phyloP scores from a whole-genome alignment of 192 early-diverging fungal species.

The Jimgerdemannia flammicorona region DNA sequence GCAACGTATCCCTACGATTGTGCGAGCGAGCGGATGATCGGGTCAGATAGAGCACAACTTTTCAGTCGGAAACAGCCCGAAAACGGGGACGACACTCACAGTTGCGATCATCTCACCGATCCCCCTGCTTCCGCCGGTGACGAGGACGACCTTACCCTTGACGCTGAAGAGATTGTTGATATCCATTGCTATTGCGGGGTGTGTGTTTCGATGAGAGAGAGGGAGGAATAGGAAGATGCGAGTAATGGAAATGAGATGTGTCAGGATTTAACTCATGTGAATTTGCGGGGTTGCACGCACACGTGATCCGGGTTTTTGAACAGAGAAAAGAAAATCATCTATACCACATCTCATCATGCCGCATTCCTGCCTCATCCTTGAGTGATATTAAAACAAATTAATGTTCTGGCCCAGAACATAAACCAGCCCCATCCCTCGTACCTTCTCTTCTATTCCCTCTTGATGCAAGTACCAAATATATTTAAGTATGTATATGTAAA shows the following conservation, averaged over 20 bases:
- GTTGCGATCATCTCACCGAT: conserved; percentile 54
- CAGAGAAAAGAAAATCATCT: too few relatives aligned
- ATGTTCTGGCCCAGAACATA: too few relatives aligned
- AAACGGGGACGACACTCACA: conserved; percentile 12
- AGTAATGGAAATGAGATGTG: neutral
- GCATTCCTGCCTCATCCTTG: too few relatives aligned
- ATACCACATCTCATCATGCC: too few relatives aligned
- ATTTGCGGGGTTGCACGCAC: too few relatives aligned
- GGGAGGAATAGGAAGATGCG: neutral
- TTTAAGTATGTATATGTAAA: neutral
- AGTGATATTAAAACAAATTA: too few relatives aligned
- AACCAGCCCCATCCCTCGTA: too few relatives aligned
- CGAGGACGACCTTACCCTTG: conserved; percentile 74
- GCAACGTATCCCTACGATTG: conserved; percentile 57
- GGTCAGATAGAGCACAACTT: neutral
- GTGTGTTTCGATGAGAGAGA: neutral
- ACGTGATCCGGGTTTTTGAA: too few relatives aligned
- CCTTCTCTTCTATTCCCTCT: neutral
- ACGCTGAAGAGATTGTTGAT: conserved; percentile 54
- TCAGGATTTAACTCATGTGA: neutral
- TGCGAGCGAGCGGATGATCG: conserved; percentile 41
- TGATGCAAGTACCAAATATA: neutral
- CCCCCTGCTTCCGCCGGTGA: conserved; percentile 73
- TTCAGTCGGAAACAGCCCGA: too few relatives aligned
- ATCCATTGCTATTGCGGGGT: conserved; percentile 37